phyloP scores from a whole-genome alignment of 1,284 basidiomycete species.

The Sanguinoderma infundibulare region DNA sequence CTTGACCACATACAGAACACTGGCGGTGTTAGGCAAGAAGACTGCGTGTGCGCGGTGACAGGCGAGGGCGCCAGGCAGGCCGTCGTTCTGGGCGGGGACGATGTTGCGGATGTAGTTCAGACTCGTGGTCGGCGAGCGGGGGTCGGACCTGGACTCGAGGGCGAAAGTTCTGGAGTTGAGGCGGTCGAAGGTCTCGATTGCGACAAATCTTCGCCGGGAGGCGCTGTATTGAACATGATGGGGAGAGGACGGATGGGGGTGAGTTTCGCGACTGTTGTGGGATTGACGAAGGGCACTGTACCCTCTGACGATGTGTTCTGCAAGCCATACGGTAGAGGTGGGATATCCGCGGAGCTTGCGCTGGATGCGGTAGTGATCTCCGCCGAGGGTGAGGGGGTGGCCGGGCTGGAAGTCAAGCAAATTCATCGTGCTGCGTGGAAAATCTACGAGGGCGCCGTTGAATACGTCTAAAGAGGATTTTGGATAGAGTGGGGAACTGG shows the following conservation, averaged over 20 bases:
- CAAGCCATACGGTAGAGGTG: neutral
- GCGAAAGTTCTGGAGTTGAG: neutral
- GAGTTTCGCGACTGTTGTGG: too few species aligned
- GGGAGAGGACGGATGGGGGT: too few species aligned
- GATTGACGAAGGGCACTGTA: too few species aligned
- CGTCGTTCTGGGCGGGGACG: neutral
- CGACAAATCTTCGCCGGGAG: neutral
- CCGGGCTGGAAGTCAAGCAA: neutral
- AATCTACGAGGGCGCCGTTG: neutral
- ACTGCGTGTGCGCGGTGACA: neutral
- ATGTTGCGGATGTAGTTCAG: neutral
- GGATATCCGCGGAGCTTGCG: neutral
- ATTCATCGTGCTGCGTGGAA: neutral
- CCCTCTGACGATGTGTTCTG: too few species aligned
- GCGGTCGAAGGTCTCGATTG: neutral
- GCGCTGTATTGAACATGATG: too few species aligned
- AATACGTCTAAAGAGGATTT: neutral
- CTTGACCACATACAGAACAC: too few species aligned
- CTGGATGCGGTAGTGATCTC: neutral
- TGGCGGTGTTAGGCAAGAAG: too few species aligned
- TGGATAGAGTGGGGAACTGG: neutral
- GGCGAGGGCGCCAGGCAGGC: neutral
- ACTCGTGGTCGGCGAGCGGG: too few species aligned
- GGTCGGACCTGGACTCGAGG: too few species aligned
- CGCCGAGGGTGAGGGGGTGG: neutral